Percentiles rank a stretch among this genome's conserved stretches.
phyloP scores from a whole-genome alignment of 139 green algal species.

The Chlamydomonas eustigma region DNA sequence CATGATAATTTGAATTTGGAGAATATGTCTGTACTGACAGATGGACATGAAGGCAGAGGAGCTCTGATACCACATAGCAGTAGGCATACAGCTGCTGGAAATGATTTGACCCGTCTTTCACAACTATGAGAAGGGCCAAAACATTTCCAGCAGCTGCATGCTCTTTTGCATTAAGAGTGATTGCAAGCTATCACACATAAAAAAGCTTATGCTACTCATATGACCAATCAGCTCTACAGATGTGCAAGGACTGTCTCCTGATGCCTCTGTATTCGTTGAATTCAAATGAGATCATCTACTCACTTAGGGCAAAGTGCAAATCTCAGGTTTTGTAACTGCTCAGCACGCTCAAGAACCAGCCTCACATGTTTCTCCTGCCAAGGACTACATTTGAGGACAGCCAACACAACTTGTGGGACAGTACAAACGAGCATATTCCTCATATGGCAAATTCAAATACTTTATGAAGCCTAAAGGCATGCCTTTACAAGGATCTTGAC shows the following conservation, averaged over 20 bases:
- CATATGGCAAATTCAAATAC: not conserved
- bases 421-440: not conserved
- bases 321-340: constrained; percentile 77
- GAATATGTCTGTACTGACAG: too few relatives aligned
- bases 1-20: too few relatives aligned
- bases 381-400: constrained; percentile 4
- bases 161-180: not conserved
- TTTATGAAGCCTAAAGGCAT: not conserved
- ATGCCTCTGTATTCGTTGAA: not conserved
- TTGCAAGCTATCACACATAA: not conserved
- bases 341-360: constrained; percentile 51
- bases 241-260: not conserved
- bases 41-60: too few relatives aligned
- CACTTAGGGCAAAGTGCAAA: constrained; percentile 76
- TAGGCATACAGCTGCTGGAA: too few relatives aligned
- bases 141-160: not conserved
- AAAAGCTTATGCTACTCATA: not conserved
- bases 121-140: not conserved
- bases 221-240: not conserved
- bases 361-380: constrained; percentile 73
- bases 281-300: not conserved
- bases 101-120: too few relatives aligned
- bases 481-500: too few relatives aligned
- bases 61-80: too few relatives aligned
- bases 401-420: not conserved